Base-by-base conservation (phyloP, 2,329 filamentous ascomycete genomes). In the Diaporthe velutina region DNA sequence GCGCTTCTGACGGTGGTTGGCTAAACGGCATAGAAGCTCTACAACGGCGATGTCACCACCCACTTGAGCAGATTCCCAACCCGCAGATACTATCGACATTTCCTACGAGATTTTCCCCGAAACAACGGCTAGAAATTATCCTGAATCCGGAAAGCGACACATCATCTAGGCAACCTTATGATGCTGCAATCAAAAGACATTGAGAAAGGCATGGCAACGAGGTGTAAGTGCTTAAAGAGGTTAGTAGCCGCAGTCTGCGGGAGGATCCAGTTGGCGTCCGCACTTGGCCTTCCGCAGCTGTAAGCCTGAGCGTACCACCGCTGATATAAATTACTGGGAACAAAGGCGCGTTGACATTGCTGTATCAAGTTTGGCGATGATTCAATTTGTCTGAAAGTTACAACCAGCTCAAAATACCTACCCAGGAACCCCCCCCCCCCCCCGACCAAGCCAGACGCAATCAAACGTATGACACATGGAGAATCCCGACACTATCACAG, bases 211-310 rank as follows among this genome's bases (percentile, higher is more conserved):
- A n/a, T 19, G 22, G 35, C 40, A 9, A 3, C 17, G 35, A 45
- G 13, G 9, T 66, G 10, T 35, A 50, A 50, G 60, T 66, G 60
- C 60, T 22, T 1, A 66, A 66, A 33, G 12, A 17, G 60, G 60
- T 66, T 66, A 66, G 60, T n/a, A 66, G 19, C 60, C 60, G 60
- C 42, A 66, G 42, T 48, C 28, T 17, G 60, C 60, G 28, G 17
- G 15, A 15, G 60, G 42, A 66, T 66, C 1, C 19, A 15, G 19
- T 66, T 66, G 42, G 25, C 10, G 28, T 66, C 60, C 60, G 60
- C 42, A 33, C 1, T 30, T n/a, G 5, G 28, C 9, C 33, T 17
- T 33, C 28, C 60, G 28, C 28, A 48, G 60, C 10, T 48, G 4
- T 12, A 22, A 17, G 12, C 40, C 19, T 66, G 58, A 15, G 42